Base-by-base conservation (phyloP, 139 green algal species). In the Gonium pectorale region DNA sequence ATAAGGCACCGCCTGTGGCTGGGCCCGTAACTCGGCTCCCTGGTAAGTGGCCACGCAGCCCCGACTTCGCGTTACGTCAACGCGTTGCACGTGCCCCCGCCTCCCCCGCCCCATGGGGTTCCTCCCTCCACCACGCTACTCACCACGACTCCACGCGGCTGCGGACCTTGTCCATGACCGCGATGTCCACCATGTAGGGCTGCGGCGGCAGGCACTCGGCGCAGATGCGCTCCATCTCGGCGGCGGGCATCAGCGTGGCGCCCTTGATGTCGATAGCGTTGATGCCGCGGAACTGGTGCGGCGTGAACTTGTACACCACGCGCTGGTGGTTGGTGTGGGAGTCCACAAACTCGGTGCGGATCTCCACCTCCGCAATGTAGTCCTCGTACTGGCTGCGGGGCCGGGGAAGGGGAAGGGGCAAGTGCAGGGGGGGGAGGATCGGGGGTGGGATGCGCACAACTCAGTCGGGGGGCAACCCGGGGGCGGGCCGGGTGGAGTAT, bases 151-250 rank as follows among this genome's bases (percentile, higher is more conserved):
- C 90, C 71, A 94, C 89, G 73, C 87, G 87, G 41, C 82, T 80
- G 31, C 90, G 75, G 51, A 94, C 88, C 64, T 92, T 92, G 81
- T 94, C 90, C 86, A 94, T 91, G 19, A 94, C 82, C 29, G 86
- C 88, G 17, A 94, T 90, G 69, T 92, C 88, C 67, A 93, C 90
- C 51, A 83, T 85, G 86, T 94, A 94, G 24, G 88, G 75, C 68
- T 91, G 68, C 11, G 64, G 51, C 8, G 90, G 90, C 69, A 91
- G 44, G 90, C 90, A 93, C 19, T 52, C 38, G n/a, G 71, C 63
- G 67, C 83, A 83, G 73, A 89, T 91, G 33, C 35, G 26, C 38
- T 89, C 79, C 35, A 84, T 59, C 29, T 67, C 86, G 49, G 70
- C 67, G 1, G 66, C 24, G 6, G 88, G 90, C 88, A 92, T 94